phyloP scores from a whole-genome alignment of 129 eudicot genomes.

The Solidago caesia region DNA sequence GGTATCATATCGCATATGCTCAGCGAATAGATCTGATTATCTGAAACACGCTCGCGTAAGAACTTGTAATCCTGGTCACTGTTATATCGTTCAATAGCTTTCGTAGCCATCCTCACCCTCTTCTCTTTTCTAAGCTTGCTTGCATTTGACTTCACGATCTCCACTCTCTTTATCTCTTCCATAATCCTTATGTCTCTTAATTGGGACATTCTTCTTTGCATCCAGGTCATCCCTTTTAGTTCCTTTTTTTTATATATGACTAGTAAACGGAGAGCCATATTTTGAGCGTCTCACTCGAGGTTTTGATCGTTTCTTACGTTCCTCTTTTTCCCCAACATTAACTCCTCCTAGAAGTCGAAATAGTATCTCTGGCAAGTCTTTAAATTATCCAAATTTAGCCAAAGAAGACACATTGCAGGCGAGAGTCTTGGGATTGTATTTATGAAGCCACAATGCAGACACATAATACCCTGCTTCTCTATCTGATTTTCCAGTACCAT shows the following conservation, averaged over 20 bases:
- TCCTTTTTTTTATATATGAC: too few species aligned
- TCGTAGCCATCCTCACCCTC: constrained; percentile 2
- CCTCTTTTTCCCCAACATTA: neutral
- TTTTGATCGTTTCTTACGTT: neutral
- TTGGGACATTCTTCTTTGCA: neutral
- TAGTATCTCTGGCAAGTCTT: neutral
- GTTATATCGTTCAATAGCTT: constrained; percentile 13
- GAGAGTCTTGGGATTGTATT: neutral
- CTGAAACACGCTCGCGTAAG: constrained; percentile 11
- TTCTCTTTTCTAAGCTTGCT: neutral
- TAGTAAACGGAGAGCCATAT: too few species aligned
- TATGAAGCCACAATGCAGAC: neutral
- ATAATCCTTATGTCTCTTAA: neutral
- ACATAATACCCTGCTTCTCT: neutral
- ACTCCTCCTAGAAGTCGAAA: constrained; percentile 6
- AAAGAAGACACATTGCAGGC: neutral
- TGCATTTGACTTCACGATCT: neutral
- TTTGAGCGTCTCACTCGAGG: too few species aligned
- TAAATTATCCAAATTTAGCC: neutral
- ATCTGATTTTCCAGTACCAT: neutral
- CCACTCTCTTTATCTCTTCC: neutral
- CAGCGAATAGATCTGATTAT: neutral
- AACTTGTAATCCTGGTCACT: constrained; percentile 7
- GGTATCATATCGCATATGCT: constrained; percentile 1
- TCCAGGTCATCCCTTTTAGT: too few species aligned